phyloP scores from a whole-genome alignment of 768 basidiomycete species.

The Chlorophyllum brunneum region DNA sequence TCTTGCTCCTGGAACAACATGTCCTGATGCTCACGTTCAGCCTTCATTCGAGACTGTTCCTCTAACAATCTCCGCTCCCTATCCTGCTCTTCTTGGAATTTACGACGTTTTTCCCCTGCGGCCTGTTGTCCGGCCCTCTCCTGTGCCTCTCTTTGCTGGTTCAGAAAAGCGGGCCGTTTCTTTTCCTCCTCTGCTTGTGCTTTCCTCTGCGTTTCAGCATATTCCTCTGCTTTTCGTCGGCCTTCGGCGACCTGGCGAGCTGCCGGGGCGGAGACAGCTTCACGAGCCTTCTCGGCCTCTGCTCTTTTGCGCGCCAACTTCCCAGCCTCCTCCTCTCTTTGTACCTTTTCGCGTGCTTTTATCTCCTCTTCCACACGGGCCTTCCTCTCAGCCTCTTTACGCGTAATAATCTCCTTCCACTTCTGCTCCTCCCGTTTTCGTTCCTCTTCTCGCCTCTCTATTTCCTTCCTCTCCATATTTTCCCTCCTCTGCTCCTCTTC shows the following conservation, averaged over 20 bases:
- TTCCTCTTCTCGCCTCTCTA: slow-evolving; percentile 6
- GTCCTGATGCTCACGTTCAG: neutral
- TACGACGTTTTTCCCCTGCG: neutral
- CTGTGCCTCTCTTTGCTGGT: neutral
- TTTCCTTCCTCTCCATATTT: neutral
- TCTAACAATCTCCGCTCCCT: neutral
- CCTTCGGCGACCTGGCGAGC: neutral
- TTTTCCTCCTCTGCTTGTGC: neutral
- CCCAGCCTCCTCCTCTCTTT: neutral
- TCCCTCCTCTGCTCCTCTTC: slow-evolving; percentile 1
- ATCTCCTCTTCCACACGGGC: neutral
- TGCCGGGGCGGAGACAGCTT: too few species aligned
- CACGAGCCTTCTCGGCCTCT: neutral
- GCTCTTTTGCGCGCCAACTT: neutral
- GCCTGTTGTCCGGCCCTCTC: neutral
- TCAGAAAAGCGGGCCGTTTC: neutral
- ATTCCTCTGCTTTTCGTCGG: neutral
- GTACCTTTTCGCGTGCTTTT: neutral
- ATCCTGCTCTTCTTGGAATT: neutral
- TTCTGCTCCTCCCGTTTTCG: slow-evolving; percentile 4
- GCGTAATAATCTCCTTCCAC: neutral
- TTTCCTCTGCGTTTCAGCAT: neutral
- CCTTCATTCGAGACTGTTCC: slow-evolving; percentile 5
- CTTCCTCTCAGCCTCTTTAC: neutral
- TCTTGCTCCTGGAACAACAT: slow-evolving; percentile 6